Evolutionary conservation across 305 asterid genomes (phyloP), one percentile per base, ranked within the genome.

Genomic region (Rubia tinctorum): DNA sequence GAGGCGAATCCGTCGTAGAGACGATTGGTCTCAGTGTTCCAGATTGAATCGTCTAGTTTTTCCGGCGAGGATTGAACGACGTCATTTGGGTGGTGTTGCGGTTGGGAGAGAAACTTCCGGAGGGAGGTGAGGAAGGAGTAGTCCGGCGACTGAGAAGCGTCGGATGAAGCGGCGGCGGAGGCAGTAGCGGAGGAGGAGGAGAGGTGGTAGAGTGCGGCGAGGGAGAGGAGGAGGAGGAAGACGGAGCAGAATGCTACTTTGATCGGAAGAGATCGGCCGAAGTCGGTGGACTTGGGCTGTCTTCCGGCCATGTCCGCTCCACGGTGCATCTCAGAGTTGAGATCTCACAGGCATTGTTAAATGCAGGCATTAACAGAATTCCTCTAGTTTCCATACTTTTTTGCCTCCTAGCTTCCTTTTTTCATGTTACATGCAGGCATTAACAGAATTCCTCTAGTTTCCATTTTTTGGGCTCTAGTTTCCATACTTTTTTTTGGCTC

Each of bases 111-210:
- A 75, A 92, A 90, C 69, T 87, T 90, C 64, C 90, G 91, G 72
- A 95, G 95, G 17, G 99, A 92, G 20, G 85, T 71, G 8, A 90
- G 86, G 79, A 92, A 92, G 40, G 97, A 90, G 82, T 88, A 88
- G 23, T 91, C 98, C 77, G 84, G 68, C 37, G 30, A 5, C 9
- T 39, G 74, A 59, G 86, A 63, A 5, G 59, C 8, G 23, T 8
- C 59, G 23, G 79, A 53, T 74, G 58, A 17, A 79, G 66, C 42
- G 59, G 81, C 11, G 77, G 73, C 45, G 59, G 84, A 23, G 44
- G 79, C 43, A 0, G 77, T 13, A 20, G 77, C 49, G 18, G 79
- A 73, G 34, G 71, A 68, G 37, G 80, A 77, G 76, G 69, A 82
- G 62, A 86, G 76, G 85, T 74, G 88, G 87, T 85, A 86, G 75